Evolutionary conservation across 805 yeast species (phyloP), one percentile per base, ranked within the genome.

Genomic region (Metschnikowia lunata): DNA sequence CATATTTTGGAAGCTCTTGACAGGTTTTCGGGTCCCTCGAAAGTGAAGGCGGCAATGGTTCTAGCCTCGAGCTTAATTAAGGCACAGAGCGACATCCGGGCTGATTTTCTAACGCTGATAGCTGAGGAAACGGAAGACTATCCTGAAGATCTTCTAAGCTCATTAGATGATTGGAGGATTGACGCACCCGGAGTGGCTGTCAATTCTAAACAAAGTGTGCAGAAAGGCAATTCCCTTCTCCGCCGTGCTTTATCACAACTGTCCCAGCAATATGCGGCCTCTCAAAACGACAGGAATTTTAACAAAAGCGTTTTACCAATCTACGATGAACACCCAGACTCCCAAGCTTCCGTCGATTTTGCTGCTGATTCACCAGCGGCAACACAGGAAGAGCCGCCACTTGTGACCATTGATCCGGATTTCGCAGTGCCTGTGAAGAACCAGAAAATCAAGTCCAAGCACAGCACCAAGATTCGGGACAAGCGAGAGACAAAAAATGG

Each of bases 211-310:
- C 23, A 18, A 18, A 18, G 23, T 29, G 31, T 12, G n/a, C 11
- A 15, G 11, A 26, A 14, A 11, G 27, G 26, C 12, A 26, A 27
- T 4, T 5, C 29, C 6, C 39, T 36, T 38, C 40, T 48, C 12
- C 45, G 40, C 10, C 42, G 44, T 18, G 52, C 52, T 7, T 40
- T 48, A 33, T 38, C 47, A 2, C 52, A 48, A 18, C 43, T 37
- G 29, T 48, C 52, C 8, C 51, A 45, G 34, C 40, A 11, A 12
- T 7, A 27, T 10, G 32, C 34, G 7, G 34, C 31, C 14, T 37
- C 35, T 12, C 36, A 34, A 23, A 28, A 37, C 23, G n/a, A 29
- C 6, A 29, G 31, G 4, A 4, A 4, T 5, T 5, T 18, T 5
- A 18, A 18, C 23, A 18, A 18, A 18, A 18, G 23, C 5, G 23